Percentiles rank a stretch among this genome's conserved stretches.
These are phyloP conservation scores for Nicotiana rustica DNA, from an alignment of 305 asterid species.

Conservation along the genomic window DNA sequence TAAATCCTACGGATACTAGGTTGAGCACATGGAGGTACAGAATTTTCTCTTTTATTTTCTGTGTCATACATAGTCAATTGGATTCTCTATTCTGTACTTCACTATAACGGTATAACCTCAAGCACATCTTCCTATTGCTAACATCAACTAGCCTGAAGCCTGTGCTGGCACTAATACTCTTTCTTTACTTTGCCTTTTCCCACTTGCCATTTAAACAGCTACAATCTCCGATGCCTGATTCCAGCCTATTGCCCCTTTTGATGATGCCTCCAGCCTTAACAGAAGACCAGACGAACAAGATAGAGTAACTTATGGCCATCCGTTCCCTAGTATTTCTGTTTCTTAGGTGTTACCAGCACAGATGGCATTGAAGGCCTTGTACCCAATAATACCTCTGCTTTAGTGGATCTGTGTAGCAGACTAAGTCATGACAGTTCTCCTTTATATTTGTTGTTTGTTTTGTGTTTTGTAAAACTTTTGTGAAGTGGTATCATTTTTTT, in stretches of 20 bases:
- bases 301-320: constrained; percentile 42
- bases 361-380: constrained; percentile 48
- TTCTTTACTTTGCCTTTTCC: constrained; percentile 39
- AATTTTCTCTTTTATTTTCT: background rate
- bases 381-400: constrained; percentile 38
- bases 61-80: background rate
- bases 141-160: constrained; percentile 35
- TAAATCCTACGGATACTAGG: constrained; percentile 50
- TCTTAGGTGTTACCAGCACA: constrained; percentile 35
- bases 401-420: constrained; percentile 12
- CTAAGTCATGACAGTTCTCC: constrained; percentile 28
- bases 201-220: constrained; percentile 51
- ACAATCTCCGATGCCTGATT: constrained; percentile 49
- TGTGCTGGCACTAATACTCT: constrained; percentile 39
- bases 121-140: constrained; percentile 19
- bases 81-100: constrained; percentile 30
- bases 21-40: constrained; percentile 38
- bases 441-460: background rate
- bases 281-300: constrained; percentile 51
- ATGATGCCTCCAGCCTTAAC: constrained; percentile 47
- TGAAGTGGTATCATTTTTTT: background rate
- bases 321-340: constrained; percentile 36
- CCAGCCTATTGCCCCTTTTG: constrained; percentile 42
- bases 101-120: background rate
- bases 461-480: background rate